Percentiles rank a stretch among this genome's conserved stretches.
phyloP scores from a whole-genome alignment of 108 stramenopile species.

The Hondaea fermentalgiana region DNA sequence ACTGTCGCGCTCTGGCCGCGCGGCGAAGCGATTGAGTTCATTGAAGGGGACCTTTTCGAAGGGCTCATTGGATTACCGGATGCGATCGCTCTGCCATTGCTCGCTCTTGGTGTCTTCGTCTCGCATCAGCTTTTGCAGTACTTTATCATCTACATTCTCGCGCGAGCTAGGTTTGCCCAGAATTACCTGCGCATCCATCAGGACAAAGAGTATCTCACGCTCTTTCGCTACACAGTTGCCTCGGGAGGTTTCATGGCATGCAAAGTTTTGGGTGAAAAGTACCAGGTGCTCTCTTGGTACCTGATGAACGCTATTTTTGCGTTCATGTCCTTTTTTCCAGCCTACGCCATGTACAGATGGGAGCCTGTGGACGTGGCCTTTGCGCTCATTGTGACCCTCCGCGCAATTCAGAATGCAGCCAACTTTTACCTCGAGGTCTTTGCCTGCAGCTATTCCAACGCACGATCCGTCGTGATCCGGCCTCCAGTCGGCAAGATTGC shows the following conservation, averaged over 20 bases:
- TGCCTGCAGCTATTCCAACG: neutral
- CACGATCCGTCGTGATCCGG: neutral
- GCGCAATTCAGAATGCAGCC: neutral
- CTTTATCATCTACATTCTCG: neutral
- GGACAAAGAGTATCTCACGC: neutral
- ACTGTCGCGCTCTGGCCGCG: neutral
- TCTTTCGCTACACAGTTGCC: neutral
- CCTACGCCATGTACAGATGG: neutral
- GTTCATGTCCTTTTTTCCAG: neutral
- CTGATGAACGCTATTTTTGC: neutral
- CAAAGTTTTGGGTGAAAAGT: neutral
- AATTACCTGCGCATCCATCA: neutral
- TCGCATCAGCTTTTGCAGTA: neutral
- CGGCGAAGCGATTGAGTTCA: neutral
- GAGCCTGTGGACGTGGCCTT: neutral
- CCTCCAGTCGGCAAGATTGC: neutral
- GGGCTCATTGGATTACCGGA: neutral
- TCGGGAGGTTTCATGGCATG: neutral
- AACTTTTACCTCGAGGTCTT: constrained; percentile 2
- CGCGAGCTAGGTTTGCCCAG: neutral
- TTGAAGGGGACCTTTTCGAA: neutral
- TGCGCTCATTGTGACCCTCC: neutral
- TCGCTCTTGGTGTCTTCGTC: neutral
- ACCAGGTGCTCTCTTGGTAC: neutral
- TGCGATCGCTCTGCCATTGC: neutral